Evolutionary conservation across 2,329 filamentous ascomycete genomes (phyloP).

Genomic region (Calonectria pseudoturangicola): DNA sequence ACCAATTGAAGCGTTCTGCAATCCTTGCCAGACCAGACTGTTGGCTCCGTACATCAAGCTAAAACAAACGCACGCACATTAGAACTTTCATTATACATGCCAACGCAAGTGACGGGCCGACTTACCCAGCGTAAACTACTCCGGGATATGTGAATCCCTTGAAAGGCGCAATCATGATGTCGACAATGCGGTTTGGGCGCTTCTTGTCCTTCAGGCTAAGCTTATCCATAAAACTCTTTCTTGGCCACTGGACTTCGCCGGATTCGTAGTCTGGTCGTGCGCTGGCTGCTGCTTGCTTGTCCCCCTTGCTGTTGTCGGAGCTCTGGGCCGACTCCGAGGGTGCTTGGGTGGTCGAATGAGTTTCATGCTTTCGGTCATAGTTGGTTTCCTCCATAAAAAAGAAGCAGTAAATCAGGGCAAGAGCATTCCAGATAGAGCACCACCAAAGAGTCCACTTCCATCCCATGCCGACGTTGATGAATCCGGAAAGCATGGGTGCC

Average conservation of each 20-base stretch:
- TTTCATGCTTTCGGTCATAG: conserved; percentile 59
- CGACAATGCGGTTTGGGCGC: conserved; percentile 61
- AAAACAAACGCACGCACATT: neutral
- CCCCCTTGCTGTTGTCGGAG: conserved; percentile 2
- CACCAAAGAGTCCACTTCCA: conserved; percentile 59
- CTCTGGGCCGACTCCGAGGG: neutral
- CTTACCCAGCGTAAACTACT: conserved; percentile 59
- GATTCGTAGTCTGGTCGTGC: conserved; percentile 47
- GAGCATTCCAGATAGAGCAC: conserved; percentile 56
- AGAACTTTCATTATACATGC: neutral
- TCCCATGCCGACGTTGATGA: conserved; percentile 57
- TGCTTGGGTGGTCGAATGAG: neutral
- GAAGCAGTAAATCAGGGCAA: conserved; percentile 62
- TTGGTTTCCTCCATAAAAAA: conserved; percentile 74
- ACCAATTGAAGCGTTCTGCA: conserved; percentile 57
- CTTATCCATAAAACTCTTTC: conserved; percentile 62
- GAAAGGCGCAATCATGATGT: conserved; percentile 59
- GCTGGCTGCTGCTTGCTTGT: neutral
- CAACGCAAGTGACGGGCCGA: neutral
- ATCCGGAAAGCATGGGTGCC: conserved; percentile 59
- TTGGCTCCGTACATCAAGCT: conserved; percentile 58
- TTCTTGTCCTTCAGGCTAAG: conserved; percentile 57
- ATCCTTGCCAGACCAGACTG: conserved; percentile 57
- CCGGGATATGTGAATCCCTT: conserved; percentile 56
- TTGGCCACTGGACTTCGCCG: conserved; percentile 57